Evolutionary conservation across 768 basidiomycete species (phyloP).

Genomic region (Lyophyllum semitale): DNA sequence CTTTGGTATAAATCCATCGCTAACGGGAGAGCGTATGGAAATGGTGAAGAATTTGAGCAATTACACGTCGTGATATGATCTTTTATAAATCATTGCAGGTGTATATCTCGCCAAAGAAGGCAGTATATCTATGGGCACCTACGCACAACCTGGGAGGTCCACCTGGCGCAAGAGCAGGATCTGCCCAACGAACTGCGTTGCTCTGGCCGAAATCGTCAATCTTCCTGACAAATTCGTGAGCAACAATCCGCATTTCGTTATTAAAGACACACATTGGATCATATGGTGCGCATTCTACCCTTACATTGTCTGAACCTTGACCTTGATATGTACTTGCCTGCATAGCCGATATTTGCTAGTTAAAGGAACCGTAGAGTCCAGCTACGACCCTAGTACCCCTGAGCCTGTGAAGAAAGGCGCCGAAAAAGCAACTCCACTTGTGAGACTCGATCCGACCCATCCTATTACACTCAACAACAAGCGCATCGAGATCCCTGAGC

Average conservation of each 20-base stretch:
- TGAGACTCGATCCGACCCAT: conserved; percentile 51
- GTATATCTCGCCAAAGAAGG: conserved; percentile 72
- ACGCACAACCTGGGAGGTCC: conserved; percentile 33
- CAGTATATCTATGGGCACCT: conserved; percentile 43
- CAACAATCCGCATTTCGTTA: conserved; percentile 54
- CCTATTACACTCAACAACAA: conserved; percentile 38
- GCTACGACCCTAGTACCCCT: conserved; percentile 7
- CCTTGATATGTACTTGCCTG: background rate
- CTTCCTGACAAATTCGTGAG: conserved; percentile 56
- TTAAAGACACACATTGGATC: conserved; percentile 69
- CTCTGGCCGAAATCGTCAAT: conserved; percentile 70
- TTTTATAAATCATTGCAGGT: conserved; percentile 37
- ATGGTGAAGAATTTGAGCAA: conserved; percentile 41
- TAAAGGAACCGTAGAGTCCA: conserved; percentile 26
- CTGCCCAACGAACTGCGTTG: conserved; percentile 49
- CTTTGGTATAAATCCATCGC: conserved; percentile 59
- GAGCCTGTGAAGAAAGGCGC: conserved; percentile 1
- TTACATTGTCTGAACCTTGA: no score
- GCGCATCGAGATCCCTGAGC: conserved; percentile 56
- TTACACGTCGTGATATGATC: background rate
- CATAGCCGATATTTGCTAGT: conserved; percentile 66
- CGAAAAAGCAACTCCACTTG: conserved; percentile 35
- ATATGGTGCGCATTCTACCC: conserved; percentile 52
- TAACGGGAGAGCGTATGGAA: conserved; percentile 63
- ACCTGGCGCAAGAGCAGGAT: conserved; percentile 56